A percentile compares a stretch with the other conserved stretches of the same genome.
These are phyloP conservation scores for Fomitopsis schrenkii DNA, from an alignment of 1,284 basidiomycete species.

Conservation along the genomic window DNA sequence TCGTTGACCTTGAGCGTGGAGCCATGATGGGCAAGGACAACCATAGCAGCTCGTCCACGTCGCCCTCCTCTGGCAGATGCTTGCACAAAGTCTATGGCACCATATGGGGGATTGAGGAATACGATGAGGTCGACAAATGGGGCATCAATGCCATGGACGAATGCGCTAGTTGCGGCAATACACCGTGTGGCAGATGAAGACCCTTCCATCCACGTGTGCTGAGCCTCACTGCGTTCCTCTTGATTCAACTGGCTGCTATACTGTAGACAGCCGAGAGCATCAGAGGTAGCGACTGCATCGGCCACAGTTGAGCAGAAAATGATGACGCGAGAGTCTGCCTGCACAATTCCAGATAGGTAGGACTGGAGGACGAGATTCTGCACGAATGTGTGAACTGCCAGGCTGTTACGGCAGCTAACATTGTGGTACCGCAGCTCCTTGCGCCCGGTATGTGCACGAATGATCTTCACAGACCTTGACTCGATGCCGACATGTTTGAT, in stretches of 20 bases:
- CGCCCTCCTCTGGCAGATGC: not conserved
- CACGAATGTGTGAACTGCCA: not conserved
- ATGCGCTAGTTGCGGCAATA: slow-evolving; percentile 1
- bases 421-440: not conserved
- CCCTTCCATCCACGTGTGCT: not conserved
- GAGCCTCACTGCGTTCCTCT: not conserved
- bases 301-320: not conserved
- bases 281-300: not conserved
- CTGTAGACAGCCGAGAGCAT: not conserved
- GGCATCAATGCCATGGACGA: slow-evolving; percentile 4
- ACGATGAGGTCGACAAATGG: not conserved
- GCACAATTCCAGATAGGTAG: not conserved
- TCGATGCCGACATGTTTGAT: not conserved
- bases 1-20: not conserved
- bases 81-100: not conserved
- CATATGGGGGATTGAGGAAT: not conserved
- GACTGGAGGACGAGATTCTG: not conserved
- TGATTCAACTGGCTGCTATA: not conserved
- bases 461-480: not conserved
- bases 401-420: not conserved
- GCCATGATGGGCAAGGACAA: not conserved
- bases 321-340: not conserved
- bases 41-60: not conserved
- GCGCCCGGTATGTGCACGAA: not conserved
- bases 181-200: not conserved